Evolutionary conservation across 805 yeast species (phyloP), one percentile per base, ranked within the genome.

Genomic region (Teunomyces gatunensis): DNA sequence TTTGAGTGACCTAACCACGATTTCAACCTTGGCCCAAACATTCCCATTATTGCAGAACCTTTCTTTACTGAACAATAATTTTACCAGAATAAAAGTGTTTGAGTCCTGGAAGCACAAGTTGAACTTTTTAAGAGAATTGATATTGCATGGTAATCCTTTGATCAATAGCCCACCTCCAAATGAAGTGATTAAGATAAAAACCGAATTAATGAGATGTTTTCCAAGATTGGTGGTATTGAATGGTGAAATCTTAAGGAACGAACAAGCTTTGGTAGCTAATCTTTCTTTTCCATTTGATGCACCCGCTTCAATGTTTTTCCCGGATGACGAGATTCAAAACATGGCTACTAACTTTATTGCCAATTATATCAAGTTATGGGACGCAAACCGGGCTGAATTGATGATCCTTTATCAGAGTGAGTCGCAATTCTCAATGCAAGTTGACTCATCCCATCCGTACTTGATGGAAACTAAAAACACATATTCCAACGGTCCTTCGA

Each of bases 121-220:
- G 55, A 79, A 79, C 41, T 66, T 69, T 33, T 69, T 94, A 47
- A 77, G 94, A 50, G 97, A 92, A 64, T 71, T 94, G 40, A 75
- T 90, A n/a, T 63, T 92, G 51, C 61, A 74, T 3, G 89, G 88
- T 21, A 94, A 94, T 64, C 96, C 97, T 18, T 64, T 94, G n/a
- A 61, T 58, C 30, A 74, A 73, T 42, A 50, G 49, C 1, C 47
- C 46, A 9, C 42, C 41, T 12, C 61, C 67, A 1, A 47, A 46
- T 41, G 71, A 69, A 18, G 42, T 55, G 3, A 71, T 76, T 12
- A 62, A 66, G 33, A 78, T 84, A 51, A 80, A 80, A 50, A 59
- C 73, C 5, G 95, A 88, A 47, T 70, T 92, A 40, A 68, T 89
- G 64, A 77, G 77, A 46, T 58, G 78, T 32, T 94, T 94, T 69